A percentile compares a stretch with the other conserved stretches of the same genome.
Conservation (phyloP, 495 filamentous ascomycete genomes). For the Neurospora terricola region DNA sequence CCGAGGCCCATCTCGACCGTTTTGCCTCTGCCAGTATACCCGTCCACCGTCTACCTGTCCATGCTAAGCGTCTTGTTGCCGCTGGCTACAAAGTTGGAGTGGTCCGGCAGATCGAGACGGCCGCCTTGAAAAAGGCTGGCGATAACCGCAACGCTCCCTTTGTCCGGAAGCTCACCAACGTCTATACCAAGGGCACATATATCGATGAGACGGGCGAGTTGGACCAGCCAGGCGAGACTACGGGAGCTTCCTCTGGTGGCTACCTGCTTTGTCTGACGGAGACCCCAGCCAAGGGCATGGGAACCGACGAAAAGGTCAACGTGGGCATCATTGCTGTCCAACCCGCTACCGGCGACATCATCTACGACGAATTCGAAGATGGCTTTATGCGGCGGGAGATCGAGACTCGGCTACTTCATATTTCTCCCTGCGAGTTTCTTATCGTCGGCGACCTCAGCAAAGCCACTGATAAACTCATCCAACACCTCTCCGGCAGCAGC, state of each 20-base stretch:
- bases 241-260: constrained; percentile 64
- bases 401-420: constrained; percentile 87
- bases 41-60: constrained; percentile 82
- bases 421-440: constrained; percentile 93
- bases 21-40: constrained; percentile 97
- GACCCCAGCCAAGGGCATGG: constrained; percentile 70
- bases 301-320: constrained; percentile 87
- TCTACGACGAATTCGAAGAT: constrained; percentile 95
- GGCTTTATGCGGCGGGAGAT: constrained; percentile 97
- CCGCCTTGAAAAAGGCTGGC: constrained; percentile 91
- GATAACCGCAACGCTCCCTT: constrained; percentile 94
- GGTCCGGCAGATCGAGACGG: constrained; percentile 93
- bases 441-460: constrained; percentile 88
- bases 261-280: constrained; percentile 93
- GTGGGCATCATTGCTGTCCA: constrained; percentile 93
- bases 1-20: constrained; percentile 83
- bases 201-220: constrained; percentile 88
- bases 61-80: constrained; percentile 85
- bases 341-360: constrained; percentile 88
- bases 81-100: constrained; percentile 95
- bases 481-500: constrained; percentile 75
- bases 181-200: constrained; percentile 98
- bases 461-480: constrained; percentile 85
- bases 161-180: constrained; percentile 82
- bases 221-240: constrained; percentile 39